Percentiles rank a stretch among this genome's conserved stretches.
Conservation (phyloP, 495 filamentous ascomycete species). For the Neurospora sp. region DNA sequence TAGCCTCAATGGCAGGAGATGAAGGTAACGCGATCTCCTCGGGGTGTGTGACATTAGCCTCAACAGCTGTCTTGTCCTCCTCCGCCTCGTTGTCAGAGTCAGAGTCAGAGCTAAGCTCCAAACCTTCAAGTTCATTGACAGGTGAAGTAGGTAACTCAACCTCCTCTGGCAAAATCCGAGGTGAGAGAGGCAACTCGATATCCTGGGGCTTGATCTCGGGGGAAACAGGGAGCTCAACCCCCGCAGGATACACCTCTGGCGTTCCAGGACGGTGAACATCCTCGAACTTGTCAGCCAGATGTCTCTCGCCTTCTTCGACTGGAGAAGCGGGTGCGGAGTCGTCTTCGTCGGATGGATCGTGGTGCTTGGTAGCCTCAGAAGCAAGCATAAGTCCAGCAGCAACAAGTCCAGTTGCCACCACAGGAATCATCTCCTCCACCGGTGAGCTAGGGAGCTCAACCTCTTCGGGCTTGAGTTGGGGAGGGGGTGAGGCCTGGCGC, state of each 20-base stretch:
- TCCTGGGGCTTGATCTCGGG: background rate
- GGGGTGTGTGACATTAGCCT: background rate
- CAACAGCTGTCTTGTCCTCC: background rate
- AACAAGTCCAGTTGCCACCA: background rate
- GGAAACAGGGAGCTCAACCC: background rate
- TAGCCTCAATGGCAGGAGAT: background rate
- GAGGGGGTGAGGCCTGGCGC: background rate
- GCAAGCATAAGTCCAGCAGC: background rate
- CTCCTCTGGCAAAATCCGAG: background rate
- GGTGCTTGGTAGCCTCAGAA: background rate
- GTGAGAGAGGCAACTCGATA: background rate
- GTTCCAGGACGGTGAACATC: background rate
- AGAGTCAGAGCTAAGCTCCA: background rate
- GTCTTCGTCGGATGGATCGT: background rate
- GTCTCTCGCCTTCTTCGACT: background rate
- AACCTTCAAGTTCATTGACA: background rate
- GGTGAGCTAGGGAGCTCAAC: background rate
- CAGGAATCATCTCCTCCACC: background rate
- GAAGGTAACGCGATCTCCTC: background rate
- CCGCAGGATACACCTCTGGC: background rate
- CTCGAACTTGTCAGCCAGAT: background rate
- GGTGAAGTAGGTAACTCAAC: background rate
- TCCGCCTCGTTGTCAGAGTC: background rate
- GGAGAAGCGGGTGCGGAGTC: background rate
- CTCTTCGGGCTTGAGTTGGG: background rate